phyloP scores from a whole-genome alignment of 306 rosid genomes.

The Albizia julibrissin region DNA sequence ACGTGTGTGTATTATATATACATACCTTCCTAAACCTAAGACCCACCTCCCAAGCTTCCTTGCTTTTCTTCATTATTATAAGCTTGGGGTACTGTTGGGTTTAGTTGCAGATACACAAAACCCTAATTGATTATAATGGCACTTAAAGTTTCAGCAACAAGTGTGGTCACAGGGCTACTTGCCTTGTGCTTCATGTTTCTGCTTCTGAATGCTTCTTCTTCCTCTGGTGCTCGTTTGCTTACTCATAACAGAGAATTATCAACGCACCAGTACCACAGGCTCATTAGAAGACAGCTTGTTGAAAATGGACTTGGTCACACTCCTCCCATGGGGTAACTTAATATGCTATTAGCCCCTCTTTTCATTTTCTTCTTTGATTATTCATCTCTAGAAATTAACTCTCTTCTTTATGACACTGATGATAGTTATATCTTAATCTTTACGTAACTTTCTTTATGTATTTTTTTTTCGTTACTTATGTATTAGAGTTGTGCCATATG shows the following conservation, averaged over 20 bases:
- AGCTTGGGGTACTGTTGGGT: not conserved
- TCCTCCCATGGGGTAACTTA: conserved; percentile 12
- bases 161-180: not conserved
- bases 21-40: not conserved
- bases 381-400: not conserved
- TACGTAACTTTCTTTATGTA: not conserved
- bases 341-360: not conserved
- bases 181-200: not conserved
- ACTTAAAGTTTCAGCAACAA: not conserved
- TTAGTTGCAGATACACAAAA: not conserved
- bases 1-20: too few species aligned
- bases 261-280: not conserved
- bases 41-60: conserved; percentile 7
- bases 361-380: not conserved
- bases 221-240: not conserved
- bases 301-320: not conserved
- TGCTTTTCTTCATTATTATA: not conserved
- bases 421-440: not conserved
- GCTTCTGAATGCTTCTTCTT: not conserved
- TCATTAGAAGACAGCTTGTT: not conserved
- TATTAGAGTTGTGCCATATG: not conserved
- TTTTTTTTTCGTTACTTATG: not conserved
- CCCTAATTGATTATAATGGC: not conserved
- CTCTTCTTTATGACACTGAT: not conserved
- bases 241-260: not conserved